These are phyloP conservation scores for Neopestalotiopsis sp. DNA, from an alignment of 2,329 filamentous ascomycete genomes.

Conservation along the genomic window DNA sequence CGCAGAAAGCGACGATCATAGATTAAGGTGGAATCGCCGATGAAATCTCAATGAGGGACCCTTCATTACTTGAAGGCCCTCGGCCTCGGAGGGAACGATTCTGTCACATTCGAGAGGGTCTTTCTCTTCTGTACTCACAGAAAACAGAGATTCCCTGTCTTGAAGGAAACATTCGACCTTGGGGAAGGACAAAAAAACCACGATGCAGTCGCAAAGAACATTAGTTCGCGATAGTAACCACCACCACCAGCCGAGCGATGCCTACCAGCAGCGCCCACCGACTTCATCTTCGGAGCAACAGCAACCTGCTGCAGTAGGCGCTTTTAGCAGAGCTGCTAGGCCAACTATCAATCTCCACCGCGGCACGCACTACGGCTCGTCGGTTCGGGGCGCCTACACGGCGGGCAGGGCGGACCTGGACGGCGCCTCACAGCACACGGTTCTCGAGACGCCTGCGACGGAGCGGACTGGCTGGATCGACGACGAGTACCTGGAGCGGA, in stretches of 20 bases:
- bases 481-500: slow-evolving; percentile 28
- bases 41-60: background rate
- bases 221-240: background rate
- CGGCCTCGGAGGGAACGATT: background rate
- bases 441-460: background rate
- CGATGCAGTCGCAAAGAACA: background rate
- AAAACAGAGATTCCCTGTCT: no score
- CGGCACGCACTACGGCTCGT: background rate
- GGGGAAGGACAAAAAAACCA: background rate
- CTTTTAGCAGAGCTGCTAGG: background rate
- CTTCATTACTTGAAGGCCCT: background rate
- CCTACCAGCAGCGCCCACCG: background rate
- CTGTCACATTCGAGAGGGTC: background rate
- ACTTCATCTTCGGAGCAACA: background rate
- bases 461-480: slow-evolving; percentile 24
- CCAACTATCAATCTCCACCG: background rate
- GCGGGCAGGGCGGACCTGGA: background rate
- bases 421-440: background rate
- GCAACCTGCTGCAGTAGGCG: background rate
- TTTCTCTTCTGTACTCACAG: background rate
- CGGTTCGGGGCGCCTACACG: background rate
- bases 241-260: background rate
- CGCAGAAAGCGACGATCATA: slow-evolving; percentile 3
- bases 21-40: slow-evolving; percentile 3
- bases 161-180: background rate